These are phyloP conservation scores for Phytophthora pinifolia DNA, from an alignment of 352 stramenopile genomes.

Conservation along the genomic window DNA sequence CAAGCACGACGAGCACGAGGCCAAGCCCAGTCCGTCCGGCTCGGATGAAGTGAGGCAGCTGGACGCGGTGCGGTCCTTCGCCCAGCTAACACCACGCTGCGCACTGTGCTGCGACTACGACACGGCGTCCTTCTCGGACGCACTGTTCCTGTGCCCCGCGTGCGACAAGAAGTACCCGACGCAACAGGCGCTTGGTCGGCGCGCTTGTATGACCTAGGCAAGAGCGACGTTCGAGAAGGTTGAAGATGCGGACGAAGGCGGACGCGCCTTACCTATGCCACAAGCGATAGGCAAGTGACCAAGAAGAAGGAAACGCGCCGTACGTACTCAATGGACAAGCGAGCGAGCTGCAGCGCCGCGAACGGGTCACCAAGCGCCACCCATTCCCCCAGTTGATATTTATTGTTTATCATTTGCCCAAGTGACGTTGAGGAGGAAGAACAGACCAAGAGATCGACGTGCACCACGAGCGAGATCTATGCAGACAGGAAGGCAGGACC, in stretches of 20 bases:
- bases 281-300: neutral
- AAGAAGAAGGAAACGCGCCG: conserved; percentile 6
- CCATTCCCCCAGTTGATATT: conserved; percentile 25
- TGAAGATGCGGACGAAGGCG: conserved; percentile 15
- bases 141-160: conserved; percentile 63
- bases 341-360: conserved; percentile 1
- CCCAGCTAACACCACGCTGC: conserved; percentile 49
- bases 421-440: conserved; percentile 23
- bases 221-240: conserved; percentile 12
- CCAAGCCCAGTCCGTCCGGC: conserved; percentile 43
- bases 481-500: neutral
- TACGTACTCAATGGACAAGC: neutral
- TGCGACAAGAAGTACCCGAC: conserved; percentile 86
- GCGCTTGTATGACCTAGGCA: conserved; percentile 44
- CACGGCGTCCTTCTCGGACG: conserved; percentile 41
- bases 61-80: conserved; percentile 23
- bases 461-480: conserved; percentile 12
- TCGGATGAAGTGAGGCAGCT: conserved; percentile 50
- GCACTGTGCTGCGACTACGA: conserved; percentile 60
- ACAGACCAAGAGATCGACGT: conserved; percentile 1
- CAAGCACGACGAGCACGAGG: conserved; percentile 3
- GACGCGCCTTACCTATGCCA: neutral
- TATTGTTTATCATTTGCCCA: conserved; percentile 28
- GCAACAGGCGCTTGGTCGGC: conserved; percentile 58
- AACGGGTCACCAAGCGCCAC: neutral